Conservation (phyloP, 768 basidiomycete species). For the Russula sp. region DNA sequence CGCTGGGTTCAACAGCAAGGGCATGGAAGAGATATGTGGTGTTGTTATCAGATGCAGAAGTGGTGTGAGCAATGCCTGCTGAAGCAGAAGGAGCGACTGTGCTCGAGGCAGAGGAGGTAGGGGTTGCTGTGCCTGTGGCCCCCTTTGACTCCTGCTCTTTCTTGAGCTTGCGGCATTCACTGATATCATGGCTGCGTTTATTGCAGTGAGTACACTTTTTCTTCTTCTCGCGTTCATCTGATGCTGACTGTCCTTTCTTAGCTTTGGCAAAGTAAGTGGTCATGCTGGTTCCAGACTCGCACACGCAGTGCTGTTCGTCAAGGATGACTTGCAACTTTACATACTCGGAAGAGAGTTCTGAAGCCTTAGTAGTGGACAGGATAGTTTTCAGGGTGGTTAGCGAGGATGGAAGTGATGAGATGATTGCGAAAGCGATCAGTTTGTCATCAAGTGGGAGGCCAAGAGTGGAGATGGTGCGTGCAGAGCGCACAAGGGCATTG, state of each 20-base stretch:
- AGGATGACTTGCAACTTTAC: too few relatives aligned
- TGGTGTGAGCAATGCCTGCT: not conserved
- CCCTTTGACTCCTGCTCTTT: slow-evolving; percentile 7
- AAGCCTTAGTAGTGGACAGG: too few relatives aligned
- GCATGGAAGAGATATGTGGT: not conserved
- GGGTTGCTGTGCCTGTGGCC: not conserved
- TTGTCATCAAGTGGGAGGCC: too few relatives aligned
- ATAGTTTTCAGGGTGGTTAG: too few relatives aligned
- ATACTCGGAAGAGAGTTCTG: too few relatives aligned
- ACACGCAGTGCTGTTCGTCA: too few relatives aligned
- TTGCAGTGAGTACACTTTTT: not conserved
- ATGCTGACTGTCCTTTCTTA: not conserved
- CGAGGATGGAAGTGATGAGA: too few relatives aligned
- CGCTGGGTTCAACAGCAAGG: not conserved
- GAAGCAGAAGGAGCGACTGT: not conserved
- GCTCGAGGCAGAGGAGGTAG: not conserved
- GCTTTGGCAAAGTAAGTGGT: not conserved
- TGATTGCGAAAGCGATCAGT: too few relatives aligned
- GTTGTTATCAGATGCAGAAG: not conserved
- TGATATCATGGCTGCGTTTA: not conserved
- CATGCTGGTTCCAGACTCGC: not conserved
- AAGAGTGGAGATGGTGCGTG: too few relatives aligned
- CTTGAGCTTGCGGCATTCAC: slow-evolving; percentile 5
- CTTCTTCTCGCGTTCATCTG: not conserved
- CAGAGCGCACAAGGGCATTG: too few relatives aligned